Evolutionary conservation across 345 rosid genomes (phyloP).

Genomic region (Euphorbia peplus): DNA sequence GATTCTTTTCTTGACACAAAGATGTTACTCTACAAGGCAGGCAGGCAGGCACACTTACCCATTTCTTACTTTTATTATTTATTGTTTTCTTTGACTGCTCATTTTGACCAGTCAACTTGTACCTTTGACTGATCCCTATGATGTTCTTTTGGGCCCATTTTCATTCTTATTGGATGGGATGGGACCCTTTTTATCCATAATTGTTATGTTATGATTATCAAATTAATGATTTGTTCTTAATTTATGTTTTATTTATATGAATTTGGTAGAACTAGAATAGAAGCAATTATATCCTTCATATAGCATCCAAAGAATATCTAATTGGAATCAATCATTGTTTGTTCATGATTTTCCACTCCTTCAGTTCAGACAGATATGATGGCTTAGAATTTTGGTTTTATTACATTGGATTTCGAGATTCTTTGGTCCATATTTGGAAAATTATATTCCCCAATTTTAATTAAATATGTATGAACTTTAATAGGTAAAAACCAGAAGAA

Average conservation of each 20-base stretch:
- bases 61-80: constrained; percentile 20
- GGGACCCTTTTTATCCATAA: constrained; percentile 3
- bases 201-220: not conserved
- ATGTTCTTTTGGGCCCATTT: constrained; percentile 14
- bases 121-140: constrained; percentile 30
- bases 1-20: constrained; percentile 52
- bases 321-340: constrained; percentile 42
- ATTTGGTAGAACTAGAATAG: not conserved
- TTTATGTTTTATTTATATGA: not conserved
- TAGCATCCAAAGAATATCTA: constrained; percentile 31
- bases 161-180: not conserved
- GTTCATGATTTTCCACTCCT: constrained; percentile 27
- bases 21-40: constrained; percentile 30
- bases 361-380: constrained; percentile 38
- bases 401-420: constrained; percentile 38
- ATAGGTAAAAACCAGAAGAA: too few species aligned
- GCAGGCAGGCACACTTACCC: constrained; percentile 38
- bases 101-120: constrained; percentile 51
- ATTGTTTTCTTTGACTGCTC: constrained; percentile 33
- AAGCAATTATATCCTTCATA: too few species aligned
- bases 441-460: not conserved
- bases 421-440: constrained; percentile 11
- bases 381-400: constrained; percentile 47
- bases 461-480: too few species aligned
- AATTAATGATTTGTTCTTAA: constrained; percentile 6